phyloP scores from a whole-genome alignment of 2,329 filamentous ascomycete species.

The Hypoxylon sp. region DNA sequence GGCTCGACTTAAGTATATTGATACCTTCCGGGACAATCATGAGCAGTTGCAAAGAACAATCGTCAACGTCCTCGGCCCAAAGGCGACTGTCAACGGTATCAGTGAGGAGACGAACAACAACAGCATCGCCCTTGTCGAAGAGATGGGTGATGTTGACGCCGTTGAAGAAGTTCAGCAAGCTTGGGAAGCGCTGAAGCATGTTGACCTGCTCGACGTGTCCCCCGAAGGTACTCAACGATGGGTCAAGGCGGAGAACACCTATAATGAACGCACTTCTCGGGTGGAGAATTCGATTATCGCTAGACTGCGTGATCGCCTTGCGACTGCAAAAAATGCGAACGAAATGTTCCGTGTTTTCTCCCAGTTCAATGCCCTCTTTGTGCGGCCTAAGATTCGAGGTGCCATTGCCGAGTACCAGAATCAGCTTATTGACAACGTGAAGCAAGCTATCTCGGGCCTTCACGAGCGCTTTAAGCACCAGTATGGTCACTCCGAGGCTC shows the following conservation, averaged over 20 bases:
- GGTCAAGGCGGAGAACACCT: slow-evolving; percentile 93
- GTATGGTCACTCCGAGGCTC: slow-evolving; percentile 97
- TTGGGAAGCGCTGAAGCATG: slow-evolving; percentile 92
- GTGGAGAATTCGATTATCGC: slow-evolving; percentile 99
- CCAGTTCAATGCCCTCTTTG: slow-evolving; percentile 98
- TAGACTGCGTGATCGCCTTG: slow-evolving; percentile 88
- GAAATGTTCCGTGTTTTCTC: slow-evolving; percentile 99
- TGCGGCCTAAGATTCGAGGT: slow-evolving; percentile 97
- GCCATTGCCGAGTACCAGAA: slow-evolving; percentile 99
- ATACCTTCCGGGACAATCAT: slow-evolving; percentile 95
- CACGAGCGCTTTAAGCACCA: slow-evolving; percentile 99
- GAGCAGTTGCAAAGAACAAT: slow-evolving; percentile 98
- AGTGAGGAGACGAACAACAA: slow-evolving; percentile 66
- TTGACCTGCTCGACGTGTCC: slow-evolving; percentile 93
- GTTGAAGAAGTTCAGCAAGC: slow-evolving; percentile 96
- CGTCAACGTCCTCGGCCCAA: slow-evolving; percentile 91
- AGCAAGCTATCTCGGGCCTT: slow-evolving; percentile 90
- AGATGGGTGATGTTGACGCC: slow-evolving; percentile 96
- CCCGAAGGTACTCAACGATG: slow-evolving; percentile 90
- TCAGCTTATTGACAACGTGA: slow-evolving; percentile 97
- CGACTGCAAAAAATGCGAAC: slow-evolving; percentile 95
- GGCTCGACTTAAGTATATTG: slow-evolving; percentile 91
- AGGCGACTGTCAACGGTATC: slow-evolving; percentile 68
- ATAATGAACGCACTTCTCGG: slow-evolving; percentile 96
- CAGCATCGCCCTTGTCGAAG: slow-evolving; percentile 82